These are phyloP conservation scores for Fusarium metavorans DNA, from an alignment of 2,329 filamentous ascomycete species.

Conservation along the genomic window DNA sequence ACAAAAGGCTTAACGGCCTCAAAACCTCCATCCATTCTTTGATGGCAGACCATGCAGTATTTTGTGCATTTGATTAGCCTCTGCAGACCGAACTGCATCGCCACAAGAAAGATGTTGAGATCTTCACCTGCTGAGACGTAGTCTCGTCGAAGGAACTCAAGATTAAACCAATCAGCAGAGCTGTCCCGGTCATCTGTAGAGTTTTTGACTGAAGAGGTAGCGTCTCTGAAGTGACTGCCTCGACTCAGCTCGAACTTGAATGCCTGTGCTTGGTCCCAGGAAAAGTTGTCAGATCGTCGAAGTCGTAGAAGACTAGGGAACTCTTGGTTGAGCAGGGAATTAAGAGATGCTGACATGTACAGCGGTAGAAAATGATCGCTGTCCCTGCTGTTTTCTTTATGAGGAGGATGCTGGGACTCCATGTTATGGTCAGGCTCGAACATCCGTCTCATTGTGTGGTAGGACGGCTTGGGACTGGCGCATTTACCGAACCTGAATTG, in stretches of 20 bases:
- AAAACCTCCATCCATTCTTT: slow-evolving; percentile 72
- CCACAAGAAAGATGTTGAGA: slow-evolving; percentile 65
- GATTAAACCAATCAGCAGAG: slow-evolving; percentile 14
- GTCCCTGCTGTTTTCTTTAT: slow-evolving; percentile 2
- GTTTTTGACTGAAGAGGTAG: background rate
- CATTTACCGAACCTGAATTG: slow-evolving; percentile 78
- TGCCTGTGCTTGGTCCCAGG: slow-evolving; percentile 66
- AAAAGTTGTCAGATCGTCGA: slow-evolving; percentile 62
- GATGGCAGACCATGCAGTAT: slow-evolving; percentile 89
- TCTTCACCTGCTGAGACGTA: slow-evolving; percentile 47
- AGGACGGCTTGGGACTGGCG: slow-evolving; percentile 77
- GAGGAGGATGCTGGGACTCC: background rate
- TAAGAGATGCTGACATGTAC: slow-evolving; percentile 79
- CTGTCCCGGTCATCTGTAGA: slow-evolving; percentile 1
- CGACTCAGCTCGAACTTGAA: slow-evolving; percentile 22
- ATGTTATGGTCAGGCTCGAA: slow-evolving; percentile 16
- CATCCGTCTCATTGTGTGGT: slow-evolving; percentile 60
- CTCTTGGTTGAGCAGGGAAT: slow-evolving; percentile 68
- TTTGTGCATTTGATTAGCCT: slow-evolving; percentile 85
- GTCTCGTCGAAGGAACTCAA: slow-evolving; percentile 45
- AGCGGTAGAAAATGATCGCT: slow-evolving; percentile 55
- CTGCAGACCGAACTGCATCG: slow-evolving; percentile 81
- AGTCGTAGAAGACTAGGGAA: slow-evolving; percentile 73
- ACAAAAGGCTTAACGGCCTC: slow-evolving; percentile 83
- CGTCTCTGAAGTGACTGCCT: slow-evolving; percentile 1